Evolutionary conservation across 179 eudicot genomes (phyloP), one percentile per base, ranked within the genome.

Genomic region (Spergularia azorica): DNA sequence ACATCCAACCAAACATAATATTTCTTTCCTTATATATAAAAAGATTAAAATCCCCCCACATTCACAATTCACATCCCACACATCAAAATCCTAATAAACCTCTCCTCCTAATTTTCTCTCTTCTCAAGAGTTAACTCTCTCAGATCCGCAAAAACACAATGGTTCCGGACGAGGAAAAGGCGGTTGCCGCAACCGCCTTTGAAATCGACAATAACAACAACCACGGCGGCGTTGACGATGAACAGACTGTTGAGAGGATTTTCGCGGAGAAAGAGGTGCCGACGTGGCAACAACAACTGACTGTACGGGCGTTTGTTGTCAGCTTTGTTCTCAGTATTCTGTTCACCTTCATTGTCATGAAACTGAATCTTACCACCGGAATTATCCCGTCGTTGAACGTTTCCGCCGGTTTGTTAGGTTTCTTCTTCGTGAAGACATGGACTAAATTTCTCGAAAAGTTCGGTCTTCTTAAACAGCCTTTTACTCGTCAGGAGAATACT

Each of bases 351-450:
- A 91, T 91, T 1, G 98, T 91, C 15, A 90, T 93, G 98, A 93
- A 93, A 77, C 88, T 93, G 11, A 93, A 90, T 68, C 85, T 93
- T n/a, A 93, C 98, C 0, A 91, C 96, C 11, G 98, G 98, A n/a
- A 86, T 93, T 13, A 89, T 93, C 4, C 98, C 98, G 0, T 91
- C 95, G 0, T 90, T 91, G 6, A 93, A 90, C 26, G 98, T 93
- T 9, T 88, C 96, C 0, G 98, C 98, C 9, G 96, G 98, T 0
- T 82, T 93, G 7, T 61, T 93, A 43, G 96, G 98, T 0, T 93
- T 90, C 79, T 91, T 93, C 84, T 89, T 93, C 67, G 95, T 91
- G 16, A 93, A 90, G 80, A 80, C 87, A 1, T 93, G 98, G 98
- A 91, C 98, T 3, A 83, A 80, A 70, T 69, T 88, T 39, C 82